These are phyloP conservation scores for Venturiaceae sp. DNA, from an alignment of 2,329 filamentous ascomycete genomes.

Conservation along the genomic window DNA sequence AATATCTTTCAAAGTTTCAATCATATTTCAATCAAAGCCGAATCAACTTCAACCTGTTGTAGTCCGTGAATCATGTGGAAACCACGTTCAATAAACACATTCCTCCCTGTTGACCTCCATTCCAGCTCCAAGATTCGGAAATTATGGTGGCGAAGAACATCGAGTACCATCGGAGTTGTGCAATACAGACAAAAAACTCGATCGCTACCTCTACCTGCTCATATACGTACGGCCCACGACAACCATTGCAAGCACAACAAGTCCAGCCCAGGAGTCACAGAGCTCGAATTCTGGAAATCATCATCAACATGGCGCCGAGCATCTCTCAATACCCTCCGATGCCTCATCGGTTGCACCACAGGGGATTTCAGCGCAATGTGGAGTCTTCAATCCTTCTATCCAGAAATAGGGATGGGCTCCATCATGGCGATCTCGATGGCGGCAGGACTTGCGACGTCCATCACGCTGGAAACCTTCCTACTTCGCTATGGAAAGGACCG, in stretches of 20 bases:
- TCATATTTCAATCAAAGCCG: background rate
- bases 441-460: conserved; percentile 40
- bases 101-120: background rate
- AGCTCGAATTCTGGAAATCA: conserved; percentile 25
- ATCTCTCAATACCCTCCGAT: conserved; percentile 44
- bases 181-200: too few species aligned
- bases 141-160: background rate
- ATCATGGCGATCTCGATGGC: conserved; percentile 48
- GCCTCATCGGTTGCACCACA: conserved; percentile 43
- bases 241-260: background rate
- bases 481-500: conserved; percentile 39
- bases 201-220: background rate
- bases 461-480: conserved; percentile 43
- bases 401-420: conserved; percentile 35
- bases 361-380: conserved; percentile 50
- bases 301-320: conserved; percentile 38
- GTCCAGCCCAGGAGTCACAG: background rate
- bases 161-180: background rate
- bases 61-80: background rate
- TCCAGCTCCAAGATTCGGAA: background rate
- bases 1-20: background rate
- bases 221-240: background rate
- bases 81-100: background rate
- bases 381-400: conserved; percentile 40
- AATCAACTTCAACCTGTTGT: too few species aligned